Base-by-base conservation (phyloP, 306 rosid species). In the Medicago arabica region DNA sequence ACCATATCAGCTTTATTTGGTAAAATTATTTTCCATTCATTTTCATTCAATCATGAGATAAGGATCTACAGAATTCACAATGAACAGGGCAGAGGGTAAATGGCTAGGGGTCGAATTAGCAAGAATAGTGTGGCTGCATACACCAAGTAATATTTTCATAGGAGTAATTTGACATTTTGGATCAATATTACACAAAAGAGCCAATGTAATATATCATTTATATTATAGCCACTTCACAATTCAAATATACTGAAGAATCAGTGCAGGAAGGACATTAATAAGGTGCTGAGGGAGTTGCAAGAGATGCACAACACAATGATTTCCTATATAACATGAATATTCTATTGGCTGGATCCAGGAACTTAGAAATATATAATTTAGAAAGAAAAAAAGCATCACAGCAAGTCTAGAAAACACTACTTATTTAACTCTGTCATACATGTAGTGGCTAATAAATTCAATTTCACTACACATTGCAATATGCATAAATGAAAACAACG, bases 151-250 rank as follows among this genome's bases (percentile, higher is more conserved):
- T 38, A 53, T 51, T 69, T 63, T 31, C 18, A 40, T 60, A 40
- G 41, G 46, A 21, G 77, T 34, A 53, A 68, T 78, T 74, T 58
- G 55, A 46, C 38, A 70, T 65, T 73, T 66, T 54, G 78, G 38
- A 23, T 68, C 39, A 67, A 38, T 61, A 70, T 31, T 18, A 67
- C 57, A 55, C 18, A 70, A 40, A 55, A 43, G 54, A 75, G 40
- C 49, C 61, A 59, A 65, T 14, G 77, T 25, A 49, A 50, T 40
- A 71, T 75, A 58, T 65, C 47, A 38, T 46, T 39, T 25, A 78
- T 39, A 78, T 39, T 25, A 78, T 39, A 78, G 55, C 54, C 49
- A 43, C 55, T 39, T 72, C 49, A 58, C 54, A 60, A 75, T 38
- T 38, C 28, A 76, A 71, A 79, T 50, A 59, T 67, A 65, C 12